These are phyloP conservation scores for Diaporthe caulivora DNA, from an alignment of 2,329 filamentous ascomycete genomes.

Conservation along the genomic window DNA sequence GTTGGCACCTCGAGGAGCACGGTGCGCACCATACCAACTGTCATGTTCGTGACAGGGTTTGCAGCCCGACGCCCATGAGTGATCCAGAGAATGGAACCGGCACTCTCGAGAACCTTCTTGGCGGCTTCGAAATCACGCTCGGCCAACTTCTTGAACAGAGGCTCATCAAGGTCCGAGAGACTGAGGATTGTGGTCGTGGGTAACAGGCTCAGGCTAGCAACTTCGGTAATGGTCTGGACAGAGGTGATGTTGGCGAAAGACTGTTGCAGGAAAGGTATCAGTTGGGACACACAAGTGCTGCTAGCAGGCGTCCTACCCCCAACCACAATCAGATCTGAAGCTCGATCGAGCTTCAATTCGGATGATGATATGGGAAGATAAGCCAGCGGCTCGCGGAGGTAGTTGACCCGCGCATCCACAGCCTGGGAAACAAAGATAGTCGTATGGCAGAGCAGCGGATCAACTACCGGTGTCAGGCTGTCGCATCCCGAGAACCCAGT, in stretches of 20 bases:
- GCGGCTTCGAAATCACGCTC: slow-evolving; percentile 35
- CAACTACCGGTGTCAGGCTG: slow-evolving; percentile 31
- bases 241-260: background rate
- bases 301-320: background rate
- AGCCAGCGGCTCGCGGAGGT: slow-evolving; percentile 38
- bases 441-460: slow-evolving; percentile 26
- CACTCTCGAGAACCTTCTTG: slow-evolving; percentile 40
- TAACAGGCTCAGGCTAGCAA: background rate
- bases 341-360: background rate
- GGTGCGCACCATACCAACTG: slow-evolving; percentile 43
- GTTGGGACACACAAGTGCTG: background rate
- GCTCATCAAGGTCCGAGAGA: slow-evolving; percentile 45
- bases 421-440: slow-evolving; percentile 41
- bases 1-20: slow-evolving; percentile 39
- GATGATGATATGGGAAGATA: background rate
- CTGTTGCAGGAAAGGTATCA: background rate
- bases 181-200: slow-evolving; percentile 14
- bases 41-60: slow-evolving; percentile 44
- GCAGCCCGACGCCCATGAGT: slow-evolving; percentile 40
- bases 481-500: slow-evolving; percentile 47
- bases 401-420: slow-evolving; percentile 36
- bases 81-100: slow-evolving; percentile 44
- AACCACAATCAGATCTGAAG: background rate
- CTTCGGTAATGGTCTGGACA: background rate
- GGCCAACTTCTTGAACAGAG: slow-evolving; percentile 43